Percentiles rank a stretch among this genome's conserved stretches.
Evolutionary conservation across 2,329 filamentous ascomycete genomes (phyloP).

Genomic region (Alternaria burnsii): DNA sequence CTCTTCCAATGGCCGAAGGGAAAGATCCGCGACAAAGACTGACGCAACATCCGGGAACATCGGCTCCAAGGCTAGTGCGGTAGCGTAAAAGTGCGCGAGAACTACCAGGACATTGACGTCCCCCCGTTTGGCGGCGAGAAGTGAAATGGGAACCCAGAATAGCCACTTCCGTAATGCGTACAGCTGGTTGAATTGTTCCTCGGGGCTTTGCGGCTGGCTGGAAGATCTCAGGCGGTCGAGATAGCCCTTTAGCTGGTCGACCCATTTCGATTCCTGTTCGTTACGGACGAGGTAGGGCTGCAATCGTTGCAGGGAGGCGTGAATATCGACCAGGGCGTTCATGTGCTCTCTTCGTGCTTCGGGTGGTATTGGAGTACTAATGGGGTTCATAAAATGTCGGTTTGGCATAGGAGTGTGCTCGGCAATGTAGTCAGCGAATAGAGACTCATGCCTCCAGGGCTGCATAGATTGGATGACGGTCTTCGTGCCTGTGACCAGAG

Average conservation of each 20-base stretch:
- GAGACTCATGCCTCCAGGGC: constrained; percentile 86
- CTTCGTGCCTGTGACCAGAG: constrained; percentile 88
- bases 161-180: constrained; percentile 91
- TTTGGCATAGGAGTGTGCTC: constrained; percentile 66
- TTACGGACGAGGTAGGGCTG: constrained; percentile 55
- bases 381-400: constrained; percentile 65
- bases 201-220: constrained; percentile 61
- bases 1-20: constrained; percentile 82
- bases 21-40: constrained; percentile 75
- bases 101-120: constrained; percentile 82
- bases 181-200: constrained; percentile 88
- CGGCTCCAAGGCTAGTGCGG: constrained; percentile 85
- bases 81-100: constrained; percentile 90
- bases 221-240: constrained; percentile 56
- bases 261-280: constrained; percentile 59
- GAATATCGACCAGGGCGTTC: constrained; percentile 51
- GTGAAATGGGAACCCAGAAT: constrained; percentile 91
- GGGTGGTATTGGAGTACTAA: constrained; percentile 70
- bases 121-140: constrained; percentile 77
- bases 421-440: constrained; percentile 82
- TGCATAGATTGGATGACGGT: constrained; percentile 93
- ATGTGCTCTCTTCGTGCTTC: constrained; percentile 65
- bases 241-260: constrained; percentile 58
- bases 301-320: constrained; percentile 54
- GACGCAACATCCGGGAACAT: constrained; percentile 91